Evolutionary conservation across 2,329 filamentous ascomycete genomes (phyloP).

Genomic region (Zymoseptoria pseudotritici): DNA sequence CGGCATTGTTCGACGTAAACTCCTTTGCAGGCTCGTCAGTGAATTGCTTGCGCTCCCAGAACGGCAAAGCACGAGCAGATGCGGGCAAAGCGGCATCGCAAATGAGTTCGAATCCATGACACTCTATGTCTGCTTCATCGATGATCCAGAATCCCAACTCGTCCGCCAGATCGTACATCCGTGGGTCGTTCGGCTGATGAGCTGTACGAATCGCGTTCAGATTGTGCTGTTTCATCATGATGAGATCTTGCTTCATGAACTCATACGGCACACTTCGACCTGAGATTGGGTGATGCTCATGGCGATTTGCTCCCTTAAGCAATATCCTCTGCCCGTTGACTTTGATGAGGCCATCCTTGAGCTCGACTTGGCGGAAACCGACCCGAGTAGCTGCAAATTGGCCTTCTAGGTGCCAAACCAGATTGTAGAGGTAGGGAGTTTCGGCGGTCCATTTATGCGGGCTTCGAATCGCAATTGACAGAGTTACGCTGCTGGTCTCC

Average conservation of each 20-base stretch:
- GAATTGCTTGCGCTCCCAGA: conserved; percentile 40
- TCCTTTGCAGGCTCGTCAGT: conserved; percentile 48
- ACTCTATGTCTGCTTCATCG: conserved; percentile 47
- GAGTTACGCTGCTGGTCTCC: conserved; percentile 18
- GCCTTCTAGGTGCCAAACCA: conserved; percentile 39
- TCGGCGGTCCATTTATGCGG: conserved; percentile 63
- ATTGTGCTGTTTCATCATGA: conserved; percentile 64
- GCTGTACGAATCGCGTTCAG: conserved; percentile 63
- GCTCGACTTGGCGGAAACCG: conserved; percentile 58
- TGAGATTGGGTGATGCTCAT: conserved; percentile 60
- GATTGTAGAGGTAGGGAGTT: conserved; percentile 53
- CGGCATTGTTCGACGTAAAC: conserved; percentile 54
- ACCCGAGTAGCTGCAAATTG: conserved; percentile 47
- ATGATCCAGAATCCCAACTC: conserved; percentile 62
- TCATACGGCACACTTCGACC: conserved; percentile 58
- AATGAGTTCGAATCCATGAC: conserved; percentile 38
- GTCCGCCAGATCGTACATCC: conserved; percentile 53
- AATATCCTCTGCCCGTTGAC: conserved; percentile 57
- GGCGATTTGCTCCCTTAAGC: conserved; percentile 60
- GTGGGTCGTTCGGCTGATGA: conserved; percentile 58
- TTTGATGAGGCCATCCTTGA: conserved; percentile 51
- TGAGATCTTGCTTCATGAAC: conserved; percentile 54
- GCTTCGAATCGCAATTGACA: conserved; percentile 41
- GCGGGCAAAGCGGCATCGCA: conserved; percentile 17
- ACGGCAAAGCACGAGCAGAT: conserved; percentile 51